Percentiles rank a stretch among this genome's conserved stretches.
phyloP scores from a whole-genome alignment of 2,329 filamentous ascomycete genomes.

The Colletotrichum limetticola region DNA sequence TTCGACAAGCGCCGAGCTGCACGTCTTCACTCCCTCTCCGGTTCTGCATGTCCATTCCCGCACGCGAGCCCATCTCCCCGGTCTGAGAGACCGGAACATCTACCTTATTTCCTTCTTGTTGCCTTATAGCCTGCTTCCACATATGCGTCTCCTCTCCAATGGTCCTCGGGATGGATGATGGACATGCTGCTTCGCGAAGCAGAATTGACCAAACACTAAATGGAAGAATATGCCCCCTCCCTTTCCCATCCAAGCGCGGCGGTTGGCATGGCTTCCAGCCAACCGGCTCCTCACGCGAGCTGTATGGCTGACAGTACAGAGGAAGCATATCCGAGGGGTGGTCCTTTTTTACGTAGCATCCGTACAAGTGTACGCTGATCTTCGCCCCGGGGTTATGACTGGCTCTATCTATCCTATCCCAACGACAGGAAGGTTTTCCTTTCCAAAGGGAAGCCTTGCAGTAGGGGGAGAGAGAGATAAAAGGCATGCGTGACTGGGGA shows the following conservation, averaged over 20 bases:
- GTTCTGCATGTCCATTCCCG: conserved; percentile 3
- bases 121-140: background rate
- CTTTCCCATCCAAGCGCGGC: background rate
- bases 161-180: background rate
- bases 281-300: conserved; percentile 20
- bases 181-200: background rate
- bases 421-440: background rate
- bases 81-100: background rate
- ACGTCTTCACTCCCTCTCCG: conserved; percentile 4
- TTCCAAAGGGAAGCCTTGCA: background rate
- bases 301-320: conserved; percentile 7
- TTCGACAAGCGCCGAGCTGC: conserved; percentile 21
- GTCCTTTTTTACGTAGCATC: background rate
- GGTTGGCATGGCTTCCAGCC: background rate
- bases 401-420: background rate
- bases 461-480: background rate
- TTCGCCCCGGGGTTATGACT: background rate
- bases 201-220: background rate
- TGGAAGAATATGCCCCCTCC: background rate
- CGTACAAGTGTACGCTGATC: background rate
- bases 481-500: conserved; percentile 1
- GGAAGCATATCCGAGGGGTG: conserved; percentile 19
- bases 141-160: background rate
- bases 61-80: background rate
- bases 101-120: conserved; percentile 8